Percentiles rank a stretch among this genome's conserved stretches.
phyloP scores from a whole-genome alignment of 73 alveolate species.

The Tetrahymena elliotti region DNA sequence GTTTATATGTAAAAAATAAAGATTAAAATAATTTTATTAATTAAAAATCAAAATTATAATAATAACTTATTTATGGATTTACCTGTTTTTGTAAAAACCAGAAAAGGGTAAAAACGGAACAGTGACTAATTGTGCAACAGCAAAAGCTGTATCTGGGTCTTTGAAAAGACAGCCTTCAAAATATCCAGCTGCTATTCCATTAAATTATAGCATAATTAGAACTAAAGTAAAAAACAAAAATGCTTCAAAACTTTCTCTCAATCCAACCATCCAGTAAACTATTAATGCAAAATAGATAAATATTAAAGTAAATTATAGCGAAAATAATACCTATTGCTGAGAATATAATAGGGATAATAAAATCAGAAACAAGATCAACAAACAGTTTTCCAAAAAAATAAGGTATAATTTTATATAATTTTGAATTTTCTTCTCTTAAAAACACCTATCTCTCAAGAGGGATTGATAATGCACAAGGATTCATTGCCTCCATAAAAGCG shows the following conservation, averaged over 20 bases:
- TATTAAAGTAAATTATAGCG: background rate
- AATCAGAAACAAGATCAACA: slow-evolving; percentile 10
- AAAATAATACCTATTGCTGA: background rate
- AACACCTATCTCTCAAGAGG: slow-evolving; percentile 33
- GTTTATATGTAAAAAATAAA: no score
- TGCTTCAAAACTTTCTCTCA: background rate
- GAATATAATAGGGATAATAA: background rate
- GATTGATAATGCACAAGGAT: background rate
- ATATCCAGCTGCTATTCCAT: slow-evolving; percentile 25
- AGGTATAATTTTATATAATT: slow-evolving; percentile 8
- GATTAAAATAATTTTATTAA: no score
- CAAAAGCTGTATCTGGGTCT: slow-evolving; percentile 33
- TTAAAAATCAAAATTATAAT: no score
- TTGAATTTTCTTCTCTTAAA: slow-evolving; percentile 24
- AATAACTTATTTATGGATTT: no score
- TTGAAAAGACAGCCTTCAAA: slow-evolving; percentile 32
- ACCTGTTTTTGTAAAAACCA: slow-evolving; percentile 27
- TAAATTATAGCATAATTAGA: background rate
- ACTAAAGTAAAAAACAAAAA: background rate
- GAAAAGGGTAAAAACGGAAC: slow-evolving; percentile 48
- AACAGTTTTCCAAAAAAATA: background rate
- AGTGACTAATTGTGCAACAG: slow-evolving; percentile 11
- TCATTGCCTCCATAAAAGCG: background rate
- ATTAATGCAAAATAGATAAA: background rate
- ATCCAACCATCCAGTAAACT: background rate